Conservation (phyloP, 306 rosid species). For the Sicyos edulis region DNA sequence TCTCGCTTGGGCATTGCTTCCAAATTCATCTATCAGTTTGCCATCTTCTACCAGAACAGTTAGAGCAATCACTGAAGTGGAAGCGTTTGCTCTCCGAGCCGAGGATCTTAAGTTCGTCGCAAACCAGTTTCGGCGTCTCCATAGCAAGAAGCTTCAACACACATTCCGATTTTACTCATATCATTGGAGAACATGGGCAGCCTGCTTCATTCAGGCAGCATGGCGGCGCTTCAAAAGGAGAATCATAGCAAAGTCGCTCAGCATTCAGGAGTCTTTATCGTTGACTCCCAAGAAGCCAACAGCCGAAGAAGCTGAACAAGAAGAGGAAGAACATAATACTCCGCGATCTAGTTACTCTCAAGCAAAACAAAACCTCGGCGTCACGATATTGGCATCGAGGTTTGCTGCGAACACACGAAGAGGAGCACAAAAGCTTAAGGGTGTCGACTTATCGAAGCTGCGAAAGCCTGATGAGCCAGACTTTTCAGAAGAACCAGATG, state of each 20-base stretch:
- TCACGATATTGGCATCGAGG: constrained; percentile 68
- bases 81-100: constrained; percentile 82
- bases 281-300: constrained; percentile 28
- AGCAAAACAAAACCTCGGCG: constrained; percentile 56
- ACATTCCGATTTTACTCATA: constrained; percentile 87
- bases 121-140: constrained; percentile 76
- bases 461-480: constrained; percentile 95
- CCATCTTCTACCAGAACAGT: constrained; percentile 95
- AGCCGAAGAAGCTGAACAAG: constrained; percentile 28
- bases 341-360: constrained; percentile 36
- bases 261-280: constrained; percentile 43
- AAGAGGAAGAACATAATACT: constrained; percentile 10
- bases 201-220: constrained; percentile 80
- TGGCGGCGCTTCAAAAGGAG: constrained; percentile 77
- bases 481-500: constrained; percentile 64
- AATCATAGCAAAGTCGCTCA: constrained; percentile 45
- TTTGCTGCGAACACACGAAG: constrained; percentile 72
- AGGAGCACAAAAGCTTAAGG: constrained; percentile 65
- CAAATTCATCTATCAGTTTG: constrained; percentile 65
- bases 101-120: constrained; percentile 94
- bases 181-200: constrained; percentile 97
- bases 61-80: constrained; percentile 67
- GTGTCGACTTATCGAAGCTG: constrained; percentile 49
- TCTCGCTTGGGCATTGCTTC: constrained; percentile 94
- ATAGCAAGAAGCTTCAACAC: constrained; percentile 86